These are phyloP conservation scores for Cetraspora pellucida DNA, from an alignment of 192 early-diverging fungal species.

Conservation along the genomic window DNA sequence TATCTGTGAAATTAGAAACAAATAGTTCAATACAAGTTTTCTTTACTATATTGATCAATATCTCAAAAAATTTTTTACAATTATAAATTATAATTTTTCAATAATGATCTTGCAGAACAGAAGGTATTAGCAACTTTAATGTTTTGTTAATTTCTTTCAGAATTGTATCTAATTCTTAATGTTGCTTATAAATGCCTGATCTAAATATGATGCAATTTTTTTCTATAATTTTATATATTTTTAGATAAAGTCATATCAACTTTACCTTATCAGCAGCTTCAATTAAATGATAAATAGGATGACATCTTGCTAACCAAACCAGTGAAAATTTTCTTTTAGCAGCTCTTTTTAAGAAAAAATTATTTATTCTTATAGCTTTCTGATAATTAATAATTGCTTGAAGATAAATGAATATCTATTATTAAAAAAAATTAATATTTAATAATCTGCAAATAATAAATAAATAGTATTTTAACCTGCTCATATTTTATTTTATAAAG, in stretches of 20 bases:
- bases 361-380: background rate
- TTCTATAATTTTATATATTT: background rate
- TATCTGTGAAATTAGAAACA: too few relatives aligned
- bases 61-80: slow-evolving; percentile 10
- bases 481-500: slow-evolving; percentile 31
- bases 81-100: slow-evolving; percentile 11
- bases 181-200: background rate
- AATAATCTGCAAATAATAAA: too few relatives aligned
- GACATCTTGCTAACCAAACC: too few relatives aligned
- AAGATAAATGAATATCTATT: background rate
- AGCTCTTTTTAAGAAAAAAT: background rate
- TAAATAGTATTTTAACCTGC: background rate
- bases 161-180: slow-evolving; percentile 6
- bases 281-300: too few relatives aligned
- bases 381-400: too few relatives aligned
- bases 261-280: background rate
- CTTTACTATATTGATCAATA: too few relatives aligned
- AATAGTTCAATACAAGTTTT: too few relatives aligned
- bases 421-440: too few relatives aligned
- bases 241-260: background rate
- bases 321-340: background rate
- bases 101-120: background rate
- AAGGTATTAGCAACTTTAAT: background rate
- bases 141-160: background rate
- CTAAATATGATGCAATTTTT: background rate